phyloP scores from a whole-genome alignment of 2,329 filamentous ascomycete genomes.

The Fusarium agapanthi region DNA sequence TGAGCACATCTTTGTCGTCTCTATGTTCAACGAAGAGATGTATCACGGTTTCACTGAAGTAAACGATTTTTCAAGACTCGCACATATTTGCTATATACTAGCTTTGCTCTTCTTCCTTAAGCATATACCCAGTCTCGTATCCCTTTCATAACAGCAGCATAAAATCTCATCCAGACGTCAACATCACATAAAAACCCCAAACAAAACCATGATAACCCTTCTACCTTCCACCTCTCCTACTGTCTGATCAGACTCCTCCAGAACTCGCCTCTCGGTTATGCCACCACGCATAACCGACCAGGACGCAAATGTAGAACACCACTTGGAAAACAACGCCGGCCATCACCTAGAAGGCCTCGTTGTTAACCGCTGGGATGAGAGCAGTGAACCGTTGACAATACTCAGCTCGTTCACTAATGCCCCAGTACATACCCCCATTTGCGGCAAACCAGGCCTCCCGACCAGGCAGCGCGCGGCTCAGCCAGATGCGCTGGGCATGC shows the following conservation, averaged over 20 bases:
- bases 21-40: accelerated
- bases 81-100: not conserved
- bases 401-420: accelerated
- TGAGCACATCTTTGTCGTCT: accelerated
- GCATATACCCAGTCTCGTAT: accelerated
- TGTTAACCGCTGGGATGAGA: too few species aligned
- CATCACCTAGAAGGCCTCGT: not conserved
- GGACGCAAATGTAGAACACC: accelerated
- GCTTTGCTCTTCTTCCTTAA: not conserved
- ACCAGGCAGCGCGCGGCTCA: not conserved
- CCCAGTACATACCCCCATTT: not conserved
- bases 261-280: accelerated
- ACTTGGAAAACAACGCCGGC: accelerated
- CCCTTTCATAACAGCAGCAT: not conserved
- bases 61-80: accelerated
- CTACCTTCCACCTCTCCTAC: not conserved
- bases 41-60: accelerated
- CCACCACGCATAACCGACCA: accelerated
- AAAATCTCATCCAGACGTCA: not conserved
- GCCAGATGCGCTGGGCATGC: not conserved
- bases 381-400: too few species aligned
- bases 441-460: not conserved
- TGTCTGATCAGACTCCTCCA: not conserved
- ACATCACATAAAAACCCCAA: accelerated
- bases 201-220: not conserved